A percentile compares a stretch with the other conserved stretches of the same genome.
Conservation (phyloP, 352 stramenopile genomes). For the Aphanomyces stellatus region DNA sequence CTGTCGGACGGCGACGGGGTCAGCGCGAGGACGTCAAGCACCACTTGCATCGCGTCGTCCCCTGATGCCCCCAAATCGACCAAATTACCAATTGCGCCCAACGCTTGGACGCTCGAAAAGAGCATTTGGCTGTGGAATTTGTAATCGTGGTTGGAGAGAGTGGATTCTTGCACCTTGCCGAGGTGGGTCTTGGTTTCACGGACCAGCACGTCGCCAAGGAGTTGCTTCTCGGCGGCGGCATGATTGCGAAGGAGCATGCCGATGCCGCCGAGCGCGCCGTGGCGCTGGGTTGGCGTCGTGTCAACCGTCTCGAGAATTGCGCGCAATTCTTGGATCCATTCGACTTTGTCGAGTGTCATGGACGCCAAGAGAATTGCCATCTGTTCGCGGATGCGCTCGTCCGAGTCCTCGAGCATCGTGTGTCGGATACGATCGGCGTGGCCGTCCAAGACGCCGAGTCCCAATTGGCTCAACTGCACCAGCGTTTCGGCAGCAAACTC, state of each 20-base stretch:
- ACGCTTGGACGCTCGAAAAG: background rate
- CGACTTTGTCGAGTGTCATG: background rate
- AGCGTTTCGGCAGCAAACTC: background rate
- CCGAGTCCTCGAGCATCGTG: background rate
- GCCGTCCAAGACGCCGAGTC: background rate
- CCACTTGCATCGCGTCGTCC: slow-evolving; percentile 16
- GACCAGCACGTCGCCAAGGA: background rate
- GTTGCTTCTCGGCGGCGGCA: background rate
- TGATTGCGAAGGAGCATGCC: slow-evolving; percentile 3
- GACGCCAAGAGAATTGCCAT: slow-evolving; percentile 5
- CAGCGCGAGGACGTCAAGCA: slow-evolving; percentile 30
- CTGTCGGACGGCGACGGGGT: background rate
- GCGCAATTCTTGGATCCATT: background rate
- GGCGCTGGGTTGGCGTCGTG: background rate
- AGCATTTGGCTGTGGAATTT: background rate
- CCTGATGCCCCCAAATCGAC: background rate
- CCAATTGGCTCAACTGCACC: background rate
- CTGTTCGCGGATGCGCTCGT: slow-evolving; percentile 2
- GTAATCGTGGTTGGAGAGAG: slow-evolving; percentile 3
- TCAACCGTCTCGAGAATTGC: background rate
- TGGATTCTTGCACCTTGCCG: background rate
- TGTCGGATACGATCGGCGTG: background rate
- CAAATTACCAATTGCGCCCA: slow-evolving; percentile 3
- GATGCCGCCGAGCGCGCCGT: background rate
- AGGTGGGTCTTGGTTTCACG: background rate